phyloP scores from a whole-genome alignment of 148 eudicot species.

The Camellia japonica region DNA sequence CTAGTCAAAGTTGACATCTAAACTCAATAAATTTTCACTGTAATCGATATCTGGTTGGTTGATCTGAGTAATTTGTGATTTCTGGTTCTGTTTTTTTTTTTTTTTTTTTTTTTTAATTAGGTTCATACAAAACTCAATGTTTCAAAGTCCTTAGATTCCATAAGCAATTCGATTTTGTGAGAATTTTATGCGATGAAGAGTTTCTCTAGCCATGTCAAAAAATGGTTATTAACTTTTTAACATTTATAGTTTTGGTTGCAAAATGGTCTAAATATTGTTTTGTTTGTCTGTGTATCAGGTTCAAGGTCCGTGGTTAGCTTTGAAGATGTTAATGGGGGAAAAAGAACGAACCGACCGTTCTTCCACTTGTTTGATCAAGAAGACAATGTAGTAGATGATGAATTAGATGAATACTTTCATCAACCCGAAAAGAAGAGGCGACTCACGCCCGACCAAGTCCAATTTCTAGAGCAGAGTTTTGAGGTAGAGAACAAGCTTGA shows the following conservation, averaged over 20 bases:
- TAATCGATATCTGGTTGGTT: conserved; percentile 1
- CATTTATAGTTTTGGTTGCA: neutral
- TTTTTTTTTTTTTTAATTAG: neutral
- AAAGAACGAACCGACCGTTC: conserved; percentile 41
- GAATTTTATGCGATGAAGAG: conserved; percentile 6
- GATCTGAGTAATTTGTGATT: neutral
- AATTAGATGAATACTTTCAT: conserved; percentile 57
- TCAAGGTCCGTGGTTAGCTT: conserved; percentile 75
- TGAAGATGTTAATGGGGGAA: conserved; percentile 48
- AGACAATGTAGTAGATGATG: conserved; percentile 55
- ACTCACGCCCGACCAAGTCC: conserved; percentile 63
- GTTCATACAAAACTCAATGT: neutral
- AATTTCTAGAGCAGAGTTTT: conserved; percentile 69
- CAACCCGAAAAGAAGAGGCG: conserved; percentile 85
- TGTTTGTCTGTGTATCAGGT: conserved; percentile 33
- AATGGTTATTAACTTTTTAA: neutral
- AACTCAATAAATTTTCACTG: neutral
- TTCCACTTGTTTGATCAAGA: conserved; percentile 55
- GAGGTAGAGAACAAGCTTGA: conserved; percentile 82
- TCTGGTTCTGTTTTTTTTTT: neutral
- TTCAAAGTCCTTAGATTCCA: neutral
- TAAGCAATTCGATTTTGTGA: conserved; percentile 1
- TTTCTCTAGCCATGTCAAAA: neutral
- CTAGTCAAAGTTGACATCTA: neutral
- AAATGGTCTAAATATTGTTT: neutral